A percentile compares a stretch with the other conserved stretches of the same genome.
These are phyloP conservation scores for Pleurotus djamor DNA, from an alignment of 768 basidiomycete genomes.

Conservation along the genomic window DNA sequence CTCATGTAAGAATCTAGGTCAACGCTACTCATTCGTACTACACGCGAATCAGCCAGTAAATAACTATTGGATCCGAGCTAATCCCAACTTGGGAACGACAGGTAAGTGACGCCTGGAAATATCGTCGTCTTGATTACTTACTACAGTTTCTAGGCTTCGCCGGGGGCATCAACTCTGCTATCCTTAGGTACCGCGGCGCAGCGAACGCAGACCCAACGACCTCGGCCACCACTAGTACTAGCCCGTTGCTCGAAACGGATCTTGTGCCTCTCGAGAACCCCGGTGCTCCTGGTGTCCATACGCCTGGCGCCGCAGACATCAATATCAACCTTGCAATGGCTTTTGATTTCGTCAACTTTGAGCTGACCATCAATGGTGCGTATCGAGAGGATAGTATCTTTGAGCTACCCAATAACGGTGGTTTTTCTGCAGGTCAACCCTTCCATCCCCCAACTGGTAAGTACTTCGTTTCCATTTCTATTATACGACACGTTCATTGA, in stretches of 20 bases:
- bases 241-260: neutral
- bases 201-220: conserved; percentile 1
- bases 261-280: neutral
- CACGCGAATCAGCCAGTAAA: conserved; percentile 29
- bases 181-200: conserved; percentile 3
- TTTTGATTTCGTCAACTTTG: neutral
- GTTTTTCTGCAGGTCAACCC: neutral
- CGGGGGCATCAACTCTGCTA: conserved; percentile 6
- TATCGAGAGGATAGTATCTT: neutral
- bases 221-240: neutral
- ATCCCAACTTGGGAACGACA: conserved; percentile 20
- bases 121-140: neutral
- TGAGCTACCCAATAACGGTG: neutral
- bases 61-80: conserved; percentile 42
- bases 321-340: neutral
- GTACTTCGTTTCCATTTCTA: neutral
- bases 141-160: neutral
- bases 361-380: neutral
- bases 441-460: neutral
- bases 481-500: neutral
- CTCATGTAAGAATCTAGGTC: conserved; percentile 9
- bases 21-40: conserved; percentile 40
- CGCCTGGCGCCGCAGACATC: conserved; percentile 1
- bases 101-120: no score
- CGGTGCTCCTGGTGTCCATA: neutral